A percentile compares a stretch with the other conserved stretches of the same genome.
phyloP scores from a whole-genome alignment of 805 yeast species.

The Suhomyces pyralidae region DNA sequence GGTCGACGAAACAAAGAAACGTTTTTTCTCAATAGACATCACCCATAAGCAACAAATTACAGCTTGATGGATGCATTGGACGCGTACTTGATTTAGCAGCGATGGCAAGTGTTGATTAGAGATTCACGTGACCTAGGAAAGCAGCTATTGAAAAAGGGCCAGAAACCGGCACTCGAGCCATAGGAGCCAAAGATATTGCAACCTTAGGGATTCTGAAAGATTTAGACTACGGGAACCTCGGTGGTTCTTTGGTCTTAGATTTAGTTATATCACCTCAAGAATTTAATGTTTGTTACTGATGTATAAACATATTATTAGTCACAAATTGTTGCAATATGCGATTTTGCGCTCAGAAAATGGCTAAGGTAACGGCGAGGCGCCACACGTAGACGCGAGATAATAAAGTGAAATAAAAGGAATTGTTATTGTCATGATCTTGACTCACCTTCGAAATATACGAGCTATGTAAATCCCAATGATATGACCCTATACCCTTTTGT shows the following conservation, averaged over 20 bases:
- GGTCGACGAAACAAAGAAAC: neutral
- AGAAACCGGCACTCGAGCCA: neutral
- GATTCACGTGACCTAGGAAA: neutral
- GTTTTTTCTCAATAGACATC: constrained; percentile 2
- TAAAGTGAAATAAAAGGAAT: neutral
- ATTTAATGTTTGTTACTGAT: neutral
- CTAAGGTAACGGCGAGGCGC: neutral
- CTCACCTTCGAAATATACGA: neutral
- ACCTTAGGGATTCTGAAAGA: neutral
- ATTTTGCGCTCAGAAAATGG: neutral
- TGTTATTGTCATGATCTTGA: neutral
- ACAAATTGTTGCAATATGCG: neutral
- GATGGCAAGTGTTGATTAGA: neutral
- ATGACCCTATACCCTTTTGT: neutral
- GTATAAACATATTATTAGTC: neutral
- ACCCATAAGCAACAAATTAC: neutral
- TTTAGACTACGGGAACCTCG: neutral
- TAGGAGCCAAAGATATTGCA: neutral
- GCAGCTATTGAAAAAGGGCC: neutral
- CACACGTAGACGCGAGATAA: neutral
- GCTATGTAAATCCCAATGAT: neutral
- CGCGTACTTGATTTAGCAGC: neutral
- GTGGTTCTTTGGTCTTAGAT: neutral
- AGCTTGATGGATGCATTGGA: neutral
- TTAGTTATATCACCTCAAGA: neutral